Conservation (phyloP, 345 rosid genomes). For the Corymbia maculata region DNA sequence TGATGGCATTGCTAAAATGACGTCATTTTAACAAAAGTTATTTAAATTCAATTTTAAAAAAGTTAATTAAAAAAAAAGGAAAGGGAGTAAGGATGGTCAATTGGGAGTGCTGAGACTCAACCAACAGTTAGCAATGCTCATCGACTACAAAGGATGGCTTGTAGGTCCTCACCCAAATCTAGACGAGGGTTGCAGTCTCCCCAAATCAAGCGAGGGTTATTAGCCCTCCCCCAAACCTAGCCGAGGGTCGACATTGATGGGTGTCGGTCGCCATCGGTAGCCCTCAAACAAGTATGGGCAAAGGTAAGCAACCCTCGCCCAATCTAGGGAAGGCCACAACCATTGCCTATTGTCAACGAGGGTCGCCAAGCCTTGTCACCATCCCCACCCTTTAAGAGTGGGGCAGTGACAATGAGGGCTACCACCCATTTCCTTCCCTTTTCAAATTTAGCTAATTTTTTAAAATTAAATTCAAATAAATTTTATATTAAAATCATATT, state of each 20-base stretch:
- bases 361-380: accelerated
- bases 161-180: accelerated
- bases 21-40: too few species aligned
- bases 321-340: not conserved
- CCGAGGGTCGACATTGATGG: not conserved
- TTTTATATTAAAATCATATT: too few species aligned
- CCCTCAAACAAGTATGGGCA: too few species aligned
- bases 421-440: not conserved
- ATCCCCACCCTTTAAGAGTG: not conserved
- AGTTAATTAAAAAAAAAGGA: too few species aligned
- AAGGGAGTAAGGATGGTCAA: too few species aligned
- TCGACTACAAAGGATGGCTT: too few species aligned
- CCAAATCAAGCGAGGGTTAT: not conserved
- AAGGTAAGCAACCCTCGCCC: accelerated
- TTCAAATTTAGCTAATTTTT: too few species aligned
- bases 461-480: too few species aligned
- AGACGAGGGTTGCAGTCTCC: not conserved
- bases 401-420: accelerated
- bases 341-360: accelerated
- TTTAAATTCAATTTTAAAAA: not conserved
- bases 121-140: too few species aligned
- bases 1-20: too few species aligned
- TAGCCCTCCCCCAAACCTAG: not conserved
- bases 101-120: too few species aligned
- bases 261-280: not conserved